Evolutionary conservation across 2,329 filamentous ascomycete genomes (phyloP).

Genomic region (Microsporum ferrugineum): DNA sequence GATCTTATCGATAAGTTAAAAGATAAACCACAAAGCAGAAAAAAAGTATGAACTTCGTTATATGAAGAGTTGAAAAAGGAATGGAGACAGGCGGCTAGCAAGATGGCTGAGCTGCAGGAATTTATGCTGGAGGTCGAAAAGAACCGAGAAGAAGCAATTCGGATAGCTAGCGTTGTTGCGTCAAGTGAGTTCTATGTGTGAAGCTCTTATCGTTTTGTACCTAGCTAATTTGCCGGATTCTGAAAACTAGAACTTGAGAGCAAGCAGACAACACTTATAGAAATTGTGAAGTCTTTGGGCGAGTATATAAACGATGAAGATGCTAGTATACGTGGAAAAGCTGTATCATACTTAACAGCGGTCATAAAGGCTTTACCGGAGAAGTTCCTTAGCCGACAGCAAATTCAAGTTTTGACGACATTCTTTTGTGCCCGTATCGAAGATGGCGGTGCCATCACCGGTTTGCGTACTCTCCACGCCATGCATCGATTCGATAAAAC

Average conservation of each 20-base stretch:
- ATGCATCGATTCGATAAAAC: slow-evolving; percentile 50
- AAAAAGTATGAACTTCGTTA: neutral
- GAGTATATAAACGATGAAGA: slow-evolving; percentile 59
- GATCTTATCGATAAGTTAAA: slow-evolving; percentile 3
- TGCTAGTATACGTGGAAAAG: slow-evolving; percentile 47
- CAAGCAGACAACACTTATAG: slow-evolving; percentile 50
- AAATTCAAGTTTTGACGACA: slow-evolving; percentile 50
- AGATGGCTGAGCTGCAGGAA: slow-evolving; percentile 39
- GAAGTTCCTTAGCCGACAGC: slow-evolving; percentile 49
- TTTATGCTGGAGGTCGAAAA: slow-evolving; percentile 39
- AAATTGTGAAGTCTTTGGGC: slow-evolving; percentile 51
- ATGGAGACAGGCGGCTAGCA: slow-evolving; percentile 11
- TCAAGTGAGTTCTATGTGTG: slow-evolving; percentile 26
- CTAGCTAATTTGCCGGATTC: slow-evolving; percentile 15
- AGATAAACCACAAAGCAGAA: neutral
- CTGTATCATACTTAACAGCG: slow-evolving; percentile 36
- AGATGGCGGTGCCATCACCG: slow-evolving; percentile 50
- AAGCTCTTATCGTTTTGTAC: neutral
- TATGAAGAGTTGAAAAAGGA: neutral
- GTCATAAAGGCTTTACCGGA: slow-evolving; percentile 40
- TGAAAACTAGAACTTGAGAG: slow-evolving; percentile 42
- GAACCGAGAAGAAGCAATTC: slow-evolving; percentile 35
- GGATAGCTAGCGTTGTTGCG: slow-evolving; percentile 35
- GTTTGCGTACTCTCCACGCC: slow-evolving; percentile 47
- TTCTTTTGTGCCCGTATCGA: slow-evolving; percentile 56